Base-by-base conservation (phyloP, 805 yeast genomes). In the Middelhovenomyces tepae region DNA sequence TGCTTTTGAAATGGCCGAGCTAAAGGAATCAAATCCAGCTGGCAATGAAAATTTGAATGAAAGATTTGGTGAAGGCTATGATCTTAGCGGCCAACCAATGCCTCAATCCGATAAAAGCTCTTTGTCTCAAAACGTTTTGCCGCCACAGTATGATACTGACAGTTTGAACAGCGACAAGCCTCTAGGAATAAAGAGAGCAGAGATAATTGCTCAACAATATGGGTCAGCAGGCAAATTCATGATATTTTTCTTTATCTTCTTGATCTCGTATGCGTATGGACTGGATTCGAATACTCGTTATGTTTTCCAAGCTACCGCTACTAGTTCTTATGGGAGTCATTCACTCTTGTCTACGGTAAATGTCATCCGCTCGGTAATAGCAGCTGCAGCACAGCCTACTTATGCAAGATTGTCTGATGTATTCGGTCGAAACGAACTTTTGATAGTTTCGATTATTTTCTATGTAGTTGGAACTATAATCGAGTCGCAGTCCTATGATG, bases 301-400 rank as follows among this genome's bases (percentile, higher is more conserved):
- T 66, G 28, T 28, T 35, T 72, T 65, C 50, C 76, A 73, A 43
- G 49, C 68, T 3, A 65, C 64, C 40, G 85, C 83, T 10, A 67
- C 81, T 6, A 53, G 62, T 30, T 64, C 75, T 9, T 78, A 71
- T 54, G 37, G 63, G 17, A 45, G 52, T 9, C 81, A 77, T 48
- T 69, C 83, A 5, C 57, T 73, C 36, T 52, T 68, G 27, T 65
- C 84, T 4, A 71, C 84, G 2, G 67, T 78, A 37, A 64, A 69
- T 39, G 78, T 74, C 18, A 65, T 77, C 39, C 64, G 66, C 35
- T 59, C 70, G 19, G 80, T 78, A 24, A 66, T 74, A 32, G 79
- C 73, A 29, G 81, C 82, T 16, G 83, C 78, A 11, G 65, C 79
- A 3, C 80, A 74, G 48, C 75, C 79, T 3, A 63, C 71, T 4